A percentile compares a stretch with the other conserved stretches of the same genome.
Conservation (phyloP, 352 stramenopile genomes). For the Globisporangium acanthophoron region DNA sequence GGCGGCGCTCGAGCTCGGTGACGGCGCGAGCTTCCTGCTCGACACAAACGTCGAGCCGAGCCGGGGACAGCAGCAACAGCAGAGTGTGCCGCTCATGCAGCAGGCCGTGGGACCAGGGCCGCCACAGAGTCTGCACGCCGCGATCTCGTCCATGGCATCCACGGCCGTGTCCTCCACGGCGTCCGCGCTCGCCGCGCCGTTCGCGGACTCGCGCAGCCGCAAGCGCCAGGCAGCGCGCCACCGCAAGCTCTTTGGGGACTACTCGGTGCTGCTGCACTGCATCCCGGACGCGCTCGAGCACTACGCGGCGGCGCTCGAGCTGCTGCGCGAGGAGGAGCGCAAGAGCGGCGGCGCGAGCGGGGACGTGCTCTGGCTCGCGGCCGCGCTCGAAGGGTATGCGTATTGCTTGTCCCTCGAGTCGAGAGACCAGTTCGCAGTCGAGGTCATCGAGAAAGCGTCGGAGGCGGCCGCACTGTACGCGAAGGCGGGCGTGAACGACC, state of each 20-base stretch:
- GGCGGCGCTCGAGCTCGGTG: slow-evolving; percentile 21
- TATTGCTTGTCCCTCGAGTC: slow-evolving; percentile 51
- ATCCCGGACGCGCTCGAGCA: slow-evolving; percentile 63
- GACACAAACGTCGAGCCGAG: slow-evolving; percentile 71
- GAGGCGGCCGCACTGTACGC: slow-evolving; percentile 69
- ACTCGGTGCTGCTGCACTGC: slow-evolving; percentile 61
- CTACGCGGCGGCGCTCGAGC: slow-evolving; percentile 62
- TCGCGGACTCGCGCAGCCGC: slow-evolving; percentile 40
- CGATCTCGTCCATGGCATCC: slow-evolving; percentile 13
- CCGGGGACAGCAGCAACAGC: slow-evolving; percentile 14
- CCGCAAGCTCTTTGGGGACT: slow-evolving; percentile 79
- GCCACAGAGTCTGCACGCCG: slow-evolving; percentile 9
- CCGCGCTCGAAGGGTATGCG: slow-evolving; percentile 68
- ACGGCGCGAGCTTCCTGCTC: slow-evolving; percentile 47
- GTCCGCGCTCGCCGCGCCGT: slow-evolving; percentile 24
- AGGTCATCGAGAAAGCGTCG: slow-evolving; percentile 75
- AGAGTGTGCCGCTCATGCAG: slow-evolving; percentile 18
- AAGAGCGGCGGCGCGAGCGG: slow-evolving; percentile 36
- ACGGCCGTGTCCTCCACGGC: slow-evolving; percentile 26
- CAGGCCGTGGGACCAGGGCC: background rate
- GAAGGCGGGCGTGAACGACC: slow-evolving; percentile 47
- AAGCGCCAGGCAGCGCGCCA: slow-evolving; percentile 56
- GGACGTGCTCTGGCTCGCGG: slow-evolving; percentile 75
- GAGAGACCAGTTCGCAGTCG: slow-evolving; percentile 53
- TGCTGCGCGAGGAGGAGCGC: slow-evolving; percentile 74